These are phyloP conservation scores for Xerophyta viscosa DNA, from an alignment of 106 monocot species.

Conservation along the genomic window DNA sequence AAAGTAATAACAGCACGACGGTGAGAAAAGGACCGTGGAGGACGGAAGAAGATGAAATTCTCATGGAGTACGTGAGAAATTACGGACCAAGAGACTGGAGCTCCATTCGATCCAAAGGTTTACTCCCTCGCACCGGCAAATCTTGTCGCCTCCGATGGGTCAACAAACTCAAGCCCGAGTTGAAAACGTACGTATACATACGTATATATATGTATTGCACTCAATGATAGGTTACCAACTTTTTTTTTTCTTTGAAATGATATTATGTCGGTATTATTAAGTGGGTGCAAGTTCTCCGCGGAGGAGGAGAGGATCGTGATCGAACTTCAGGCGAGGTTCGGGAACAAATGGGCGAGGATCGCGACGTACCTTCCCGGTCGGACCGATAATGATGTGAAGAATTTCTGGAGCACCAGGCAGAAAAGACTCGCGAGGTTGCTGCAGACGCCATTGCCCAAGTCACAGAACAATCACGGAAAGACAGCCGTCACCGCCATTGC, in stretches of 20 bases:
- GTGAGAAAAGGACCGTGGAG: constrained; percentile 72
- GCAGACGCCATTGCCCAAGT: constrained; percentile 9
- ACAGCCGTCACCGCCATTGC: neutral
- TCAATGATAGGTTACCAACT: too few species aligned
- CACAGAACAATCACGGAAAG: constrained; percentile 15
- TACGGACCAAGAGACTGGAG: constrained; percentile 80
- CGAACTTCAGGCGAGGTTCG: neutral
- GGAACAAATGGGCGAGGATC: neutral
- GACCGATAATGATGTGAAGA: constrained; percentile 48
- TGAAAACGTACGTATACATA: constrained; percentile 47
- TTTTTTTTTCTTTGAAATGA: too few species aligned
- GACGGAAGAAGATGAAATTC: constrained; percentile 65
- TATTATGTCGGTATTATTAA: too few species aligned
- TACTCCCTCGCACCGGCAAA: constrained; percentile 81
- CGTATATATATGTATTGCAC: too few species aligned
- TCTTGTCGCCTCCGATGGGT: constrained; percentile 94
- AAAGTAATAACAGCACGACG: neutral
- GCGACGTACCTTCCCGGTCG: constrained; percentile 25
- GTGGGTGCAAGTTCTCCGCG: neutral
- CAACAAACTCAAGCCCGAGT: constrained; percentile 76
- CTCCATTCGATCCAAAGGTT: constrained; percentile 88
- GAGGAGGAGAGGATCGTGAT: neutral
- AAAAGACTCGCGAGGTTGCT: constrained; percentile 67
- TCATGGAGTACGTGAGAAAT: constrained; percentile 48
- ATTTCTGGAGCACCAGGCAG: constrained; percentile 64